These are phyloP conservation scores for Quercus alba DNA, from an alignment of 306 rosid species.

Conservation along the genomic window DNA sequence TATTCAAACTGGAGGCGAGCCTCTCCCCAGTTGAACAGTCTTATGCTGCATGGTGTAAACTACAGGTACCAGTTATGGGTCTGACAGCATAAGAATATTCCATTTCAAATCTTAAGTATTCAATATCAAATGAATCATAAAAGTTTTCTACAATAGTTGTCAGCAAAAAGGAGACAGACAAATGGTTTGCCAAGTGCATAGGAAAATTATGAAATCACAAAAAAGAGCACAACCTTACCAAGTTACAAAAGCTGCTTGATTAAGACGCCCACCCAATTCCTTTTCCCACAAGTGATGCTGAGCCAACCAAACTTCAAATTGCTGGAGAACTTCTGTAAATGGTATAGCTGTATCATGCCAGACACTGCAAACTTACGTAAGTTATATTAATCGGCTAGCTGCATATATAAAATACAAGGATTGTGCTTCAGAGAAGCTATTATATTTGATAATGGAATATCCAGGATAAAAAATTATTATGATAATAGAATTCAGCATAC, in stretches of 20 bases:
- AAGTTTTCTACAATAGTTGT: not conserved
- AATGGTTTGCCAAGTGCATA: not conserved
- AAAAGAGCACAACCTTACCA: conserved; percentile 49
- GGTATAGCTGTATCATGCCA: conserved; percentile 95
- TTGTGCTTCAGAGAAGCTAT: not conserved
- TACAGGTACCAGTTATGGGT: not conserved
- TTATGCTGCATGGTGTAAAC: not conserved
- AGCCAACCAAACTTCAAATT: conserved; percentile 79
- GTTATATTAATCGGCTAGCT: not conserved
- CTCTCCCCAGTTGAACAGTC: not conserved
- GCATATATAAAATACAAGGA: not conserved
- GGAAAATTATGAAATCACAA: not conserved
- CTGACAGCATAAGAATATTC: not conserved
- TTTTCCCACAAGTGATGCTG: conserved; percentile 59
- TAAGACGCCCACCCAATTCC: conserved; percentile 45
- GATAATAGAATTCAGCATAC: not conserved
- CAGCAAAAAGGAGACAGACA: not conserved
- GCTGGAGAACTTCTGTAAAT: conserved; percentile 67
- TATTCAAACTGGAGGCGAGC: too few relatives aligned
- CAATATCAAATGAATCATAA: not conserved
- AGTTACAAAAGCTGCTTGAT: conserved; percentile 77
- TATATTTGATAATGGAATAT: not conserved
- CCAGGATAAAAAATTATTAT: not conserved
- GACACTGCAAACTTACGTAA: conserved; percentile 46
- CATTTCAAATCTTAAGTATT: not conserved